These are phyloP conservation scores for Colletotrichum siamense DNA, from an alignment of 2,329 filamentous ascomycete species.

Conservation along the genomic window DNA sequence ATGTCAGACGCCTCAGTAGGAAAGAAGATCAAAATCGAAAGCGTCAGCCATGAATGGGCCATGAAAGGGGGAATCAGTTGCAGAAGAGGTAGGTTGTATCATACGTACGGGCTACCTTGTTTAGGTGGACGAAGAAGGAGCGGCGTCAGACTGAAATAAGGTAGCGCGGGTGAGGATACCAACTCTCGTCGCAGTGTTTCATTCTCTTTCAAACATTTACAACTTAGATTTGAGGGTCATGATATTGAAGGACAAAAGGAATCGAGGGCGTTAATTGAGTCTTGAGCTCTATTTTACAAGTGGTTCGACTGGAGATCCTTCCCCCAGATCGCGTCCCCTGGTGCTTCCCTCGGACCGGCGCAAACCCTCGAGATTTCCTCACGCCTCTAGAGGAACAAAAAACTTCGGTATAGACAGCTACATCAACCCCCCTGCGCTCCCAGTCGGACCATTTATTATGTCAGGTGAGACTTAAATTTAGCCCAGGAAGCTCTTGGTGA, in stretches of 20 bases:
- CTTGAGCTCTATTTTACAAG: conserved; percentile 70
- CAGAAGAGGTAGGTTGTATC: not conserved
- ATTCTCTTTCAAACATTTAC: not conserved
- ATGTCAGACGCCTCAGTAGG: not conserved
- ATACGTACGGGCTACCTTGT: not conserved
- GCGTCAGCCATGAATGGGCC: too few species aligned
- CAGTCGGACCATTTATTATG: conserved; percentile 31
- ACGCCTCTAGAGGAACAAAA: conserved; percentile 54
- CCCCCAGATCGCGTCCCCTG: conserved; percentile 30
- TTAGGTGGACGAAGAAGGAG: not conserved
- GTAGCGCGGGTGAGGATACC: not conserved
- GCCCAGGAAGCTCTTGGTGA: conserved; percentile 91
- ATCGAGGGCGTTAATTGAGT: conserved; percentile 67
- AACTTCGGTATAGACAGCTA: conserved; percentile 55
- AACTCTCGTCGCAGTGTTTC: not conserved
- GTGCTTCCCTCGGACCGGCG: conserved; percentile 48
- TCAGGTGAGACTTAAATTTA: conserved; percentile 48
- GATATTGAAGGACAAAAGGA: conserved; percentile 56
- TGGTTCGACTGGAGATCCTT: conserved; percentile 54
- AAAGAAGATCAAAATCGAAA: not conserved
- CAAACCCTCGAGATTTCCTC: conserved; percentile 49
- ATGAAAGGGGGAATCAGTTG: not conserved
- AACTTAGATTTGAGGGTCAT: not conserved
- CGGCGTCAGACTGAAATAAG: not conserved
- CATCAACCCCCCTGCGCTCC: conserved; percentile 35